Evolutionary conservation across 106 monocot genomes (phyloP).

Genomic region (Vanilla planifolia): DNA sequence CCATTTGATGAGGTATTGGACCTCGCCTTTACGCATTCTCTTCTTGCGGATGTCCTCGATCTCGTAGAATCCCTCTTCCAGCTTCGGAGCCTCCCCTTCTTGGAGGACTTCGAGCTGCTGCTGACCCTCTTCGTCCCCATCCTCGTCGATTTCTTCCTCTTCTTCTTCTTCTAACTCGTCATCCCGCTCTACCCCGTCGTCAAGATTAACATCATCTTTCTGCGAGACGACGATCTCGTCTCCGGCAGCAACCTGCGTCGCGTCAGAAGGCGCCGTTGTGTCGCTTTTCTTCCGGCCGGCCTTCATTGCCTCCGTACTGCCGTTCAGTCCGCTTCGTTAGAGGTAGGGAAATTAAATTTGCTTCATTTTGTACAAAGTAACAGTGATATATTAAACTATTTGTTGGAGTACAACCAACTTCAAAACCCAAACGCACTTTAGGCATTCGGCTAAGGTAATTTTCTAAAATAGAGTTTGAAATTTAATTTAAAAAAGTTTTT

Average conservation of each 20-base stretch:
- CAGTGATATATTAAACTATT: no score
- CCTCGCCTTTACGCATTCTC: slow-evolving; percentile 55
- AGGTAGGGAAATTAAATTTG: no score
- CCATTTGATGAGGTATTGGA: slow-evolving; percentile 88
- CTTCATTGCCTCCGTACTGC: no score
- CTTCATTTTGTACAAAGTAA: no score
- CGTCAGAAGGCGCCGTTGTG: not conserved
- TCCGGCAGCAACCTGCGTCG: not conserved
- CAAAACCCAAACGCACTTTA: no score
- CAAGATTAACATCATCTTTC: not conserved
- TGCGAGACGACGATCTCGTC: not conserved
- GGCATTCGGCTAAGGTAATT: no score
- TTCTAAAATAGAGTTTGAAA: no score
- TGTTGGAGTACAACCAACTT: no score
- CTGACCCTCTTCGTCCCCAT: not conserved
- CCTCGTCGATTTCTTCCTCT: not conserved
- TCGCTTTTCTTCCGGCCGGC: slow-evolving; percentile 3
- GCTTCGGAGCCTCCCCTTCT: slow-evolving; percentile 24
- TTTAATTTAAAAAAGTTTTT: no score
- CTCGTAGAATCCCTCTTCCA: slow-evolving; percentile 75
- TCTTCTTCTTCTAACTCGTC: not conserved
- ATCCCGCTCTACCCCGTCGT: not conserved
- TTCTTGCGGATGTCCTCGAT: slow-evolving; percentile 77
- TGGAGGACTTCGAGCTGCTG: not conserved
- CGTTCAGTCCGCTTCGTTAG: no score